Evolutionary conservation across 2,329 filamentous ascomycete genomes (phyloP), one percentile per base, ranked within the genome.

Genomic region (Celoporthe dispersa): DNA sequence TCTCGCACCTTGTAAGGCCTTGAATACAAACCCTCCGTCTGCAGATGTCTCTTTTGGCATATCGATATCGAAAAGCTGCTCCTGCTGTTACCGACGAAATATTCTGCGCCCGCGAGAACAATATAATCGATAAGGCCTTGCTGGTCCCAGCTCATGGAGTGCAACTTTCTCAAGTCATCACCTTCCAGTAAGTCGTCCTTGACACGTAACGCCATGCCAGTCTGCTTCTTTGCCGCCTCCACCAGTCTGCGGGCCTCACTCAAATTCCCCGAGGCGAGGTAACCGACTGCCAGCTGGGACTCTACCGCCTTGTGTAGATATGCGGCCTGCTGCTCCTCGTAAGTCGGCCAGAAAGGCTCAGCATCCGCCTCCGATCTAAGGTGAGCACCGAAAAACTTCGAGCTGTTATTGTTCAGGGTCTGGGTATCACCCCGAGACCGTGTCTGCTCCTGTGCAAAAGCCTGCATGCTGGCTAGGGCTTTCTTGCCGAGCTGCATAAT

Each of bases 1-100:
- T 78, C 79, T 22, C 80, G 80, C 25, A 80, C 76, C 73, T 78
- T 82, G 77, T 82, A 85, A 4, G 81, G 81, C 61, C 83, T 75
- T 11, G 82, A 81, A 68, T 82, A 80, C 5, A 84, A 64, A 0
- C 81, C 81, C 0, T 80, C 80, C 0, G 74, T 76, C 66, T 79
- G 78, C 1, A 84, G 75, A 70, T 85, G 83, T 22, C 83, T 75
- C 74, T 84, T 84, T 71, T 82, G 78, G 1, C 81, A 80, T 68
- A 84, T 79, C 68, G 81, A 83, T 70, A 84, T 81, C 31, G 83
- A 82, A 74, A 85, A 85, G 39, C 81, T 83, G 71, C 83, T 84
- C 14, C 83, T 83, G 68, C 81, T 84, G 57, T 83, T 81, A 7
- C 81, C 82, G 0, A 82, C 73, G 53, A 84, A 84, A 71, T 79